These are phyloP conservation scores for Penicillium sp. DNA, from an alignment of 2,329 filamentous ascomycete genomes.

Conservation along the genomic window DNA sequence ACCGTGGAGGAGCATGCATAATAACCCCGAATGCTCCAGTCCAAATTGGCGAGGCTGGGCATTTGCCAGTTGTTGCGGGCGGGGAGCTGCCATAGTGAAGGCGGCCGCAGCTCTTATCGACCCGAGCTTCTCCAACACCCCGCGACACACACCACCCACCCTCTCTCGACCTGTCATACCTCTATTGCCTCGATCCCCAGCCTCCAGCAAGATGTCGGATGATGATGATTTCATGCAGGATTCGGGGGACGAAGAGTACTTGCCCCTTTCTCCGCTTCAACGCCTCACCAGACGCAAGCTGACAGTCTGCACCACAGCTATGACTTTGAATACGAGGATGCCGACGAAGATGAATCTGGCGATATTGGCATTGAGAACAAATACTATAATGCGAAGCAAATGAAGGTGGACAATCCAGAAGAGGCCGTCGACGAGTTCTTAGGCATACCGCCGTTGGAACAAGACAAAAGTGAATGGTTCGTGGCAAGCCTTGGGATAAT, in stretches of 20 bases:
- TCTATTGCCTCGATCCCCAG: background rate
- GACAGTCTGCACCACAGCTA: conserved; percentile 55
- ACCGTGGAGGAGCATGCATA: no score
- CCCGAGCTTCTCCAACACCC: conserved; percentile 22
- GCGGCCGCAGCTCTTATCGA: conserved; percentile 17
- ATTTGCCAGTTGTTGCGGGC: no score
- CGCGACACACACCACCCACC: conserved; percentile 8
- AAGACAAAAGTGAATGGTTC: conserved; percentile 91
- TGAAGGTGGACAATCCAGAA: conserved; percentile 81
- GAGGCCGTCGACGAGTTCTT: conserved; percentile 90
- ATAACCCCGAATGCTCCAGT: no score
- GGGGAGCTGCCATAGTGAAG: no score
- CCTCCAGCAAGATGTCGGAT: conserved; percentile 61
- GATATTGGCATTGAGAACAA: conserved; percentile 98
- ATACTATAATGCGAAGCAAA: conserved; percentile 99
- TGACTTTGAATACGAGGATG: conserved; percentile 96
- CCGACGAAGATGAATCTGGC: conserved; percentile 80
- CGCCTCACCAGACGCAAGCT: conserved; percentile 17
- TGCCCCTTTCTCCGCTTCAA: conserved; percentile 9
- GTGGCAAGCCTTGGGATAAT: conserved; percentile 16
- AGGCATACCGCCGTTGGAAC: conserved; percentile 77
- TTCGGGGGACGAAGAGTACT: conserved; percentile 80
- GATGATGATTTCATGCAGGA: conserved; percentile 93
- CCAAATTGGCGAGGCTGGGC: no score
- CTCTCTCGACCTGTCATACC: background rate